Percentiles rank a stretch among this genome's conserved stretches.
Conservation (phyloP, 441 rosid genomes). For the Bruguiera hainesii region DNA sequence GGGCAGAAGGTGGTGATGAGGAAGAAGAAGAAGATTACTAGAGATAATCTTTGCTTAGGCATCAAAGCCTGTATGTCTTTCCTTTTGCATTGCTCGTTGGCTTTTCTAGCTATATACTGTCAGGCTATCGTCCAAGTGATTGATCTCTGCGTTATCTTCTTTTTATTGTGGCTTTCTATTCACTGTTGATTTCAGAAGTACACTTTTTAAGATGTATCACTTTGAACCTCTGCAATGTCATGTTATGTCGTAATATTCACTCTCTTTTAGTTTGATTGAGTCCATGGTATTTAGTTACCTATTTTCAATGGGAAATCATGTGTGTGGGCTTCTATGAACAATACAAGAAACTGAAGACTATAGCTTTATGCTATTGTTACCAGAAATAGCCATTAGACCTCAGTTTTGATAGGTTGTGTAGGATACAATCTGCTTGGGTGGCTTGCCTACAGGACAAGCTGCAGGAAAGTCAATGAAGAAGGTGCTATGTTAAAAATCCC, state of each 20-base stretch:
- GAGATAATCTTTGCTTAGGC: background rate
- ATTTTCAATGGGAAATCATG: no score
- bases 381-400: constrained; percentile 1
- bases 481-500: no score
- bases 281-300: background rate
- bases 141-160: constrained; percentile 7
- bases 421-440: no score
- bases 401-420: background rate
- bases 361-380: background rate
- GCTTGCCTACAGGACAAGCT: no score
- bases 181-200: constrained; percentile 10
- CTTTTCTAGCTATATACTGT: constrained; percentile 18
- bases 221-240: constrained; percentile 19
- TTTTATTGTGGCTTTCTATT: constrained; percentile 20
- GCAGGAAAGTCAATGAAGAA: no score
- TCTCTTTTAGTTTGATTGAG: constrained; percentile 4
- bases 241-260: constrained; percentile 16
- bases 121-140: constrained; percentile 11
- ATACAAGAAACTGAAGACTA: background rate
- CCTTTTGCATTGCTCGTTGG: constrained; percentile 3
- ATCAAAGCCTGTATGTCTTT: background rate
- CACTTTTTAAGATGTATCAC: constrained; percentile 11
- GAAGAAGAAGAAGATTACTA: constrained; percentile 18
- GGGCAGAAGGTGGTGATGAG: constrained; percentile 19
- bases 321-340: background rate